Evolutionary conservation across 2,329 filamentous ascomycete genomes (phyloP).

Genomic region (Thelonectria olida): DNA sequence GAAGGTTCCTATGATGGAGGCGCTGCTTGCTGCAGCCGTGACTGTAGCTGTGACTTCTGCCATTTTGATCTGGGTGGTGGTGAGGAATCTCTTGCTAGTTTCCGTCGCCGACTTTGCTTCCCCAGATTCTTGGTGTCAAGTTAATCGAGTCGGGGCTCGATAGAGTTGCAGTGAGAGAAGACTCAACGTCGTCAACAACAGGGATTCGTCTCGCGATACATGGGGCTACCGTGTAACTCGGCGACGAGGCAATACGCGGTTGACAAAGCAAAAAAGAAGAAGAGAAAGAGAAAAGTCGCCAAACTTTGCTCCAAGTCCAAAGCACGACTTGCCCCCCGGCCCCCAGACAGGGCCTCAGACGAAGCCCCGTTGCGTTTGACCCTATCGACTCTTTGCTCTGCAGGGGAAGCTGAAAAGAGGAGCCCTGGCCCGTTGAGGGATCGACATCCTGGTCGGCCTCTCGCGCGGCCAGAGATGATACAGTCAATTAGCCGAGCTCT

Average conservation of each 20-base stretch:
- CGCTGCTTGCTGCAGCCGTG: constrained; percentile 5
- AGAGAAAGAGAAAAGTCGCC: too few species aligned
- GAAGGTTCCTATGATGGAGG: constrained; percentile 26
- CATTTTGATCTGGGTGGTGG: too few species aligned
- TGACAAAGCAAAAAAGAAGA: neutral
- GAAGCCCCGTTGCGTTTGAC: neutral
- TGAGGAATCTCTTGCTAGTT: too few species aligned
- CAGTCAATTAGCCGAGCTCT: too few species aligned
- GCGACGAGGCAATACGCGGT: too few species aligned
- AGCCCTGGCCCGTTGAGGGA: neutral
- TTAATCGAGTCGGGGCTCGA: neutral
- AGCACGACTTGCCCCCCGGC: neutral
- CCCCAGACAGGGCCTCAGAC: too few species aligned
- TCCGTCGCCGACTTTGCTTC: too few species aligned
- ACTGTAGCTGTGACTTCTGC: constrained; percentile 1
- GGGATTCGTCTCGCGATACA: neutral
- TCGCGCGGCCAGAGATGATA: neutral
- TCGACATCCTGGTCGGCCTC: neutral
- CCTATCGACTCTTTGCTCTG: neutral
- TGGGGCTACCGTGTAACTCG: neutral
- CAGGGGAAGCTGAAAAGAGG: neutral
- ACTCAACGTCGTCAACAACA: neutral
- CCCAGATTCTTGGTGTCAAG: neutral
- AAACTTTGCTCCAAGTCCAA: too few species aligned
- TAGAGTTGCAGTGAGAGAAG: neutral